Conservation (phyloP, 768 basidiomycete species). For the Wakefieldia striispora region DNA sequence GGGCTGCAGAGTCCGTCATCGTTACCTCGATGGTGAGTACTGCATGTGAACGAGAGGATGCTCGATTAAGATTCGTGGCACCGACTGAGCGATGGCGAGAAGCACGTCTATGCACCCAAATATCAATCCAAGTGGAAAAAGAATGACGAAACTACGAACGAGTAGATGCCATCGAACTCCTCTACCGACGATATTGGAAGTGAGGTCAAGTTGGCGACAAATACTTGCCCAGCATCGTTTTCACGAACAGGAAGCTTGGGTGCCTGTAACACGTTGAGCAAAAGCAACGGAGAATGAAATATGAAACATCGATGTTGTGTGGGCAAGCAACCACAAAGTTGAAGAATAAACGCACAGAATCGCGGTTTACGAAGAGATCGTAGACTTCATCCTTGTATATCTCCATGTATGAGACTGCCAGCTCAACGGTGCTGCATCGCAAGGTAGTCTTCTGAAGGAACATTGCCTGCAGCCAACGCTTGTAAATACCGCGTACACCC, state of each 20-base stretch:
- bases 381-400: slow-evolving; percentile 92
- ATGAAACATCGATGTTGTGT: neutral
- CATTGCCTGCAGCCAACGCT: slow-evolving; percentile 44
- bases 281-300: neutral
- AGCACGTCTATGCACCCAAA: slow-evolving; percentile 47
- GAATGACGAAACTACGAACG: slow-evolving; percentile 33
- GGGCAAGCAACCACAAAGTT: neutral
- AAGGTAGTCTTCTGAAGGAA: slow-evolving; percentile 48
- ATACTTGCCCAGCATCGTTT: slow-evolving; percentile 49
- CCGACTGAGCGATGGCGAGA: slow-evolving; percentile 79
- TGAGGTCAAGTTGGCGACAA: slow-evolving; percentile 50
- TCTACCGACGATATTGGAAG: slow-evolving; percentile 37
- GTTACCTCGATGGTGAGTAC: slow-evolving; percentile 73
- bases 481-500: neutral
- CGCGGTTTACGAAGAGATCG: slow-evolving; percentile 74
- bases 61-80: slow-evolving; percentile 80
- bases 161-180: slow-evolving; percentile 49
- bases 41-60: slow-evolving; percentile 87
- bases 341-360: slow-evolving; percentile 48
- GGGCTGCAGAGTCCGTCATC: slow-evolving; percentile 49
- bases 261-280: slow-evolving; percentile 32
- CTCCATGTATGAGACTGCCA: slow-evolving; percentile 78
- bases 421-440: slow-evolving; percentile 42
- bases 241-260: slow-evolving; percentile 56
- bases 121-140: neutral